These are phyloP conservation scores for Pontederia paniculata DNA, from an alignment of 176 grass and related monocot genomes.

Conservation along the genomic window DNA sequence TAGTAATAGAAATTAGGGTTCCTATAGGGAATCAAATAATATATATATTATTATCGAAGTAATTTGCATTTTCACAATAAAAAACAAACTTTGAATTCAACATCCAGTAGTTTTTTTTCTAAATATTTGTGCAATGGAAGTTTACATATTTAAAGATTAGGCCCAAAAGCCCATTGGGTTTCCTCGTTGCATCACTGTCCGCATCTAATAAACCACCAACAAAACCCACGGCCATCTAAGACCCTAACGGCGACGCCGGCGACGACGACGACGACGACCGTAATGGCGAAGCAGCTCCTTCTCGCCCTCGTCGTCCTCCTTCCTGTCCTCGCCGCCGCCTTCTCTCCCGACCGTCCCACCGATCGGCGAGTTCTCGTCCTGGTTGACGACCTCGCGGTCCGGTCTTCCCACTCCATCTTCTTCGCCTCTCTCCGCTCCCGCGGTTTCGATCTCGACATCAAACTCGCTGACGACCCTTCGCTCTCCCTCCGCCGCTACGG, in stretches of 20 bases:
- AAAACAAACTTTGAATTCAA: too few species aligned
- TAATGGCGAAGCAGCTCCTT: not conserved
- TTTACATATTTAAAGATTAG: too few species aligned
- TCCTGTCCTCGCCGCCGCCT: constrained; percentile 4
- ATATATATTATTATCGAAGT: too few species aligned
- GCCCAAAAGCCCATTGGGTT: too few species aligned
- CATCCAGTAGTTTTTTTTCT: too few species aligned
- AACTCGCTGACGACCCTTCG: constrained; percentile 63
- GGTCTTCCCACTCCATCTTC: constrained; percentile 71
- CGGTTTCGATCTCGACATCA: constrained; percentile 70
- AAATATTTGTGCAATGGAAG: too few species aligned
- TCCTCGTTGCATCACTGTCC: too few species aligned
- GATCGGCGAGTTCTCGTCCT: constrained; percentile 62
- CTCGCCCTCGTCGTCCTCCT: too few species aligned
- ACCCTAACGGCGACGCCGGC: constrained; percentile 25
- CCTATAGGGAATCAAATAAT: too few species aligned
- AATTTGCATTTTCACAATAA: too few species aligned
- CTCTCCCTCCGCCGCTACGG: constrained; percentile 76
- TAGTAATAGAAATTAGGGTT: too few species aligned
- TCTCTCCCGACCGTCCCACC: constrained; percentile 27
- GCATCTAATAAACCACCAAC: too few species aligned
- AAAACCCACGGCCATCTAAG: not conserved
- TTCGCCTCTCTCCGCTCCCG: constrained; percentile 64
- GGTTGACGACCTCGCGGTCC: constrained; percentile 69
- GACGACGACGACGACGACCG: not conserved